A percentile compares a stretch with the other conserved stretches of the same genome.
Evolutionary conservation across 305 asterid genomes (phyloP).

Genomic region (Nicotiana rustica): DNA sequence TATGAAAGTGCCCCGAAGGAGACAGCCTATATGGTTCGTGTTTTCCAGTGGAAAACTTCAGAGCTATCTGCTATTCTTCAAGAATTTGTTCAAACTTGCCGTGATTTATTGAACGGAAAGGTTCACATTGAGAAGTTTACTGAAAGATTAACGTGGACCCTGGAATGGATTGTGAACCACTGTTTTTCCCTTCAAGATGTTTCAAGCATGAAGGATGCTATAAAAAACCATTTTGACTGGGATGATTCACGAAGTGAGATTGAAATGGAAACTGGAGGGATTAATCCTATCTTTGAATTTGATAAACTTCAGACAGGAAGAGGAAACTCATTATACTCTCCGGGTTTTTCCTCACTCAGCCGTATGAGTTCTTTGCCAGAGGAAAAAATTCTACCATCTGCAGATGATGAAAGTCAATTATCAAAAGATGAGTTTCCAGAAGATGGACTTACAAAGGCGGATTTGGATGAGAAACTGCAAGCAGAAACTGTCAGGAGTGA

Average conservation of each 20-base stretch:
- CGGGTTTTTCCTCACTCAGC: slow-evolving; percentile 41
- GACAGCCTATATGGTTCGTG: slow-evolving; percentile 65
- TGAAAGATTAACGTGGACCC: slow-evolving; percentile 58
- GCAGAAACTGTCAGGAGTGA: slow-evolving; percentile 49
- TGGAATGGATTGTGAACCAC: slow-evolving; percentile 90
- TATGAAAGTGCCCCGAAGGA: slow-evolving; percentile 51
- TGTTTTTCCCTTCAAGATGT: slow-evolving; percentile 91
- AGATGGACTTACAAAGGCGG: slow-evolving; percentile 44
- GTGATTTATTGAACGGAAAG: slow-evolving; percentile 60
- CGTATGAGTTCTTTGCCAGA: slow-evolving; percentile 40
- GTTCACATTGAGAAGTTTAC: slow-evolving; percentile 60
- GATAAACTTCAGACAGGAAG: slow-evolving; percentile 42
- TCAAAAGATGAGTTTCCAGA: slow-evolving; percentile 42
- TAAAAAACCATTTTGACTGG: slow-evolving; percentile 70
- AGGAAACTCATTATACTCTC: slow-evolving; percentile 39
- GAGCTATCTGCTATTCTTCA: slow-evolving; percentile 65
- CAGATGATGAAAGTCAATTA: slow-evolving; percentile 44
- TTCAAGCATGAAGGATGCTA: slow-evolving; percentile 76
- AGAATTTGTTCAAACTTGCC: slow-evolving; percentile 68
- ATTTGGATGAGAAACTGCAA: slow-evolving; percentile 47
- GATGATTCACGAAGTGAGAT: slow-evolving; percentile 70
- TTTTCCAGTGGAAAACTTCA: slow-evolving; percentile 84
- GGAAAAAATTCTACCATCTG: slow-evolving; percentile 44
- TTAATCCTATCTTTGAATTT: slow-evolving; percentile 48
- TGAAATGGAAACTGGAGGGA: slow-evolving; percentile 57